Percentiles rank a stretch among this genome's conserved stretches.
Evolutionary conservation across 768 basidiomycete species (phyloP).

Genomic region (Crepidotus variabilis): DNA sequence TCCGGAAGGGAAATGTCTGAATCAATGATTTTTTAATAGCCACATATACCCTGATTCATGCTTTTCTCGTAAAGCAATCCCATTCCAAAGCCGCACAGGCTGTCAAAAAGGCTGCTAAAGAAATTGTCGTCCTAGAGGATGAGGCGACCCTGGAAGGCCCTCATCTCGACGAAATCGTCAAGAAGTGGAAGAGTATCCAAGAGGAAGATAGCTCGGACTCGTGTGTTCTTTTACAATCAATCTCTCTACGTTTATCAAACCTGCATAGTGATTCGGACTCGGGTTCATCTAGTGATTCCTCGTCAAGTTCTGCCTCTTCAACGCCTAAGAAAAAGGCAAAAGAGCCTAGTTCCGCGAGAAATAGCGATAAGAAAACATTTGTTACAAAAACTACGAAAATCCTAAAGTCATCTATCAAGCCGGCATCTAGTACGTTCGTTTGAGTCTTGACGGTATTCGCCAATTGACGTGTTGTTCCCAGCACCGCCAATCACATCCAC

Average conservation of each 20-base stretch:
- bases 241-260: not conserved
- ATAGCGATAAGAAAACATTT: not conserved
- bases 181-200: constrained; percentile 50
- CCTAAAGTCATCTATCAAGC: not conserved
- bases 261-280: constrained; percentile 9
- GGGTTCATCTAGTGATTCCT: constrained; percentile 14
- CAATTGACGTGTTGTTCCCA: not conserved
- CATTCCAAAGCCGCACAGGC: constrained; percentile 72
- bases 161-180: constrained; percentile 61
- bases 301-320: constrained; percentile 21
- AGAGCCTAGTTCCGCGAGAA: constrained; percentile 7
- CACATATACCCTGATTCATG: constrained; percentile 73
- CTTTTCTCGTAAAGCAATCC: constrained; percentile 63
- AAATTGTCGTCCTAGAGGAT: constrained; percentile 57
- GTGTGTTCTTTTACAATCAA: constrained; percentile 14
- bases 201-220: constrained; percentile 18
- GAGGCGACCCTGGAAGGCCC: constrained; percentile 43
- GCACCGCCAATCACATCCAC: constrained; percentile 9
- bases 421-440: not conserved
- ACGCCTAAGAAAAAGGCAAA: constrained; percentile 4
- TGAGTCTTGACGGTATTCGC: not conserved
- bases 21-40: constrained; percentile 34
- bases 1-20: constrained; percentile 4
- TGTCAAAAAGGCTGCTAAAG: constrained; percentile 54
- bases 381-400: not conserved